A percentile compares a stretch with the other conserved stretches of the same genome.
Evolutionary conservation across 768 basidiomycete genomes (phyloP).

Genomic region (Tricholoma sp.): DNA sequence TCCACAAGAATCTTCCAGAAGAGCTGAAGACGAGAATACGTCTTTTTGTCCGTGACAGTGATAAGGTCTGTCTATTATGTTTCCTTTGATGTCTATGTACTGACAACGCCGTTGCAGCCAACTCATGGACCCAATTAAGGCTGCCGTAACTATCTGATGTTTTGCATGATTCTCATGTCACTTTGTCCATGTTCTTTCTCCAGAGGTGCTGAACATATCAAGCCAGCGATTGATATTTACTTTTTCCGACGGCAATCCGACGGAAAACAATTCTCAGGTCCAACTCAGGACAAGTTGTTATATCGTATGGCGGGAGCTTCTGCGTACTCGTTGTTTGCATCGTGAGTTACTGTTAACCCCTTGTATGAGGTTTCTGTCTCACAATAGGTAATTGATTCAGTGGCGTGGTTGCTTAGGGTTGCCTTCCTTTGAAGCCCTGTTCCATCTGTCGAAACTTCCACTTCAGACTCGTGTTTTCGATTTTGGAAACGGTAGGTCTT

Average conservation of each 20-base stretch:
- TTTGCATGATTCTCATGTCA: neutral
- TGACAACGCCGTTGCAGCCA: neutral
- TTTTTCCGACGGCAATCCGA: neutral
- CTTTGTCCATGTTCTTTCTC: neutral
- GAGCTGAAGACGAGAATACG: neutral
- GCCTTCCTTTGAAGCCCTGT: too few relatives aligned
- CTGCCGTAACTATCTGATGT: neutral
- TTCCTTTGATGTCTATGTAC: neutral
- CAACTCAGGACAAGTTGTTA: neutral
- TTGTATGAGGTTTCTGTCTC: neutral
- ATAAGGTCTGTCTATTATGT: neutral
- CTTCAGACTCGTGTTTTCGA: neutral
- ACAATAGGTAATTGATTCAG: neutral
- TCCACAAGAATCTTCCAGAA: neutral
- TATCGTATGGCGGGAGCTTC: neutral
- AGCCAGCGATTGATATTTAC: neutral
- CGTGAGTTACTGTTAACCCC: neutral
- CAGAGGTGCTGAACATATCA: neutral
- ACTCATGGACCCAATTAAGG: neutral
- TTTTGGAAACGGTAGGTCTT: neutral
- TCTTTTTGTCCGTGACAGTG: neutral
- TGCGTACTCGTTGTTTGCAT: neutral
- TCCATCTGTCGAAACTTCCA: too few relatives aligned
- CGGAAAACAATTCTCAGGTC: neutral
- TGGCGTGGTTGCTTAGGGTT: neutral